Evolutionary conservation across 2,329 filamentous ascomycete species (phyloP).

Genomic region (Colletotrichum sp.): DNA sequence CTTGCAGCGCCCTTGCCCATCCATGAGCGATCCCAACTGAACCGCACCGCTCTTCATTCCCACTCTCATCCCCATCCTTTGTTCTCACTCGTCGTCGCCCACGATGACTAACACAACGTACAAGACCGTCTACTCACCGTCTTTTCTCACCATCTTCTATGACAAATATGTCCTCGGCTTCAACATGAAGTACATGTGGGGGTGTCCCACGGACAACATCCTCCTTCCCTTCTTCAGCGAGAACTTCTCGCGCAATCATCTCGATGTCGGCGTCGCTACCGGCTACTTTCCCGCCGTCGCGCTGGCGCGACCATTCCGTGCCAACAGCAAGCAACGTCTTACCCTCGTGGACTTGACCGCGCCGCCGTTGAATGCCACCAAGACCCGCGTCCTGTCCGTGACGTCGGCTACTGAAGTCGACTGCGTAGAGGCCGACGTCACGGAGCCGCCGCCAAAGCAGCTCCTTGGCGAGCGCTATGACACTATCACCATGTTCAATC

Average conservation of each 20-base stretch:
- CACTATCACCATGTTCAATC: slow-evolving; percentile 47
- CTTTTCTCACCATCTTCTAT: slow-evolving; percentile 28
- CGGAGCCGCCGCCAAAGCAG: slow-evolving; percentile 31
- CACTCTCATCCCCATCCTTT: not conserved
- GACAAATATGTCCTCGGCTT: slow-evolving; percentile 37
- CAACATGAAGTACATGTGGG: slow-evolving; percentile 41
- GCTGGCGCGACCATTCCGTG: slow-evolving; percentile 23
- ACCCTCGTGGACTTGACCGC: slow-evolving; percentile 41
- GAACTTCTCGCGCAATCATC: slow-evolving; percentile 38
- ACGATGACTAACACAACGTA: slow-evolving; percentile 10
- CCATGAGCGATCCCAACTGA: not conserved
- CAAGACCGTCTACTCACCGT: slow-evolving; percentile 2
- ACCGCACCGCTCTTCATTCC: not conserved
- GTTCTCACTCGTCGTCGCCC: not conserved
- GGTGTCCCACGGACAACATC: slow-evolving; percentile 32
- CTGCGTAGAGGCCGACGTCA: slow-evolving; percentile 40
- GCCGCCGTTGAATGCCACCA: slow-evolving; percentile 34
- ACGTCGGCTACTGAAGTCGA: slow-evolving; percentile 25
- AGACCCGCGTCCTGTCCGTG: slow-evolving; percentile 26
- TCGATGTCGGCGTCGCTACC: slow-evolving; percentile 45
- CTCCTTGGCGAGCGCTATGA: slow-evolving; percentile 36
- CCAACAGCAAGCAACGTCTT: slow-evolving; percentile 28
- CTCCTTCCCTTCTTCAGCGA: slow-evolving; percentile 38
- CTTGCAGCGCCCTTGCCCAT: not conserved
- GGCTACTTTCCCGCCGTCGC: slow-evolving; percentile 40